These are phyloP conservation scores for Fraxinus floribunda DNA, from an alignment of 305 asterid genomes.

Conservation along the genomic window DNA sequence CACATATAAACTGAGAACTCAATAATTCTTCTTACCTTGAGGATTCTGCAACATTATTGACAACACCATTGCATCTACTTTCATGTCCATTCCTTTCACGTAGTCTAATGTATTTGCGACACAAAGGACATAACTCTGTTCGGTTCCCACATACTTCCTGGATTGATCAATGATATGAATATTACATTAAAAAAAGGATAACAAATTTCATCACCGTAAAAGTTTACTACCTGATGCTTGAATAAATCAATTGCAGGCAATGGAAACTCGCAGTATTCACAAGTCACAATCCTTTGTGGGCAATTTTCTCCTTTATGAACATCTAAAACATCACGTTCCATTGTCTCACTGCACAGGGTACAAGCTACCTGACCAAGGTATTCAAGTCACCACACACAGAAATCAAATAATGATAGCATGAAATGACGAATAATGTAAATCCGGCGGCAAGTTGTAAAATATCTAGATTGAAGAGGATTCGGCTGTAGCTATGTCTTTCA, in stretches of 20 bases:
- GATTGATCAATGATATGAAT: slow-evolving; percentile 22
- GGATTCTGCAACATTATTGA: slow-evolving; percentile 59
- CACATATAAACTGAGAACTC: neutral
- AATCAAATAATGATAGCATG: slow-evolving; percentile 16
- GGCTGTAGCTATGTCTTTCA: neutral
- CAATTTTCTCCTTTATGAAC: slow-evolving; percentile 91
- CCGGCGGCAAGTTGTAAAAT: neutral
- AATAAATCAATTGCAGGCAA: slow-evolving; percentile 87
- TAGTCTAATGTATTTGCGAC: slow-evolving; percentile 84
- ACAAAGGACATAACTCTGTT: slow-evolving; percentile 74
- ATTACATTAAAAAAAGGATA: slow-evolving; percentile 25
- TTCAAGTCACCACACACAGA: slow-evolving; percentile 25
- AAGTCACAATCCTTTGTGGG: slow-evolving; percentile 86
- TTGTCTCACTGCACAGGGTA: slow-evolving; percentile 89
- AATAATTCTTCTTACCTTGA: slow-evolving; percentile 55
- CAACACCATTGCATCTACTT: slow-evolving; percentile 58
- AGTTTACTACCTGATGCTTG: slow-evolving; percentile 78
- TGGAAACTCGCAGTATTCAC: slow-evolving; percentile 97
- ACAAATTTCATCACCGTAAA: slow-evolving; percentile 2
- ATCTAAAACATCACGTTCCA: slow-evolving; percentile 81
- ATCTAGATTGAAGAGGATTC: neutral
- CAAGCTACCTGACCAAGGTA: slow-evolving; percentile 79
- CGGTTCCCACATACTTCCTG: slow-evolving; percentile 99
- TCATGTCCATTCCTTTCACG: slow-evolving; percentile 79
- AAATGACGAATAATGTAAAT: neutral